phyloP scores from a whole-genome alignment of 768 basidiomycete species.

The Cystobasidium ongulense region DNA sequence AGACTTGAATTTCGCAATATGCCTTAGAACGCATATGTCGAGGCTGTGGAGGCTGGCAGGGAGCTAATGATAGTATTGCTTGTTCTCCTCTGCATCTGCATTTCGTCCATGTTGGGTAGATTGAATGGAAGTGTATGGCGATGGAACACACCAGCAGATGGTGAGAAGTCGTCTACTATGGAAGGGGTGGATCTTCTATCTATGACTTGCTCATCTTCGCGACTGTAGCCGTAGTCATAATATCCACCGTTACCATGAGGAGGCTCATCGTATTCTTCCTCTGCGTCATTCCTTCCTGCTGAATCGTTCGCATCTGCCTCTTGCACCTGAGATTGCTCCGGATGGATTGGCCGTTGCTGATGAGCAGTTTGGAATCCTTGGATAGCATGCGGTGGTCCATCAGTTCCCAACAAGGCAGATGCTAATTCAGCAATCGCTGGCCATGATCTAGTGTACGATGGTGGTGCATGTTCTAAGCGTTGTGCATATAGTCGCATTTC shows the following conservation, averaged over 20 bases:
- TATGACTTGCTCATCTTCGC: constrained; percentile 4
- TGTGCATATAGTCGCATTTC: not conserved
- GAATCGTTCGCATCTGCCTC: not conserved
- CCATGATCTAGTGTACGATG: not conserved
- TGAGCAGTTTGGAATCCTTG: not conserved
- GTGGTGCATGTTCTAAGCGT: not conserved
- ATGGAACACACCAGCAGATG: constrained; percentile 23
- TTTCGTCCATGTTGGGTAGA: constrained; percentile 11
- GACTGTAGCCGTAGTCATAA: not conserved
- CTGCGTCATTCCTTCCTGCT: not conserved
- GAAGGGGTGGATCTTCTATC: constrained; percentile 18
- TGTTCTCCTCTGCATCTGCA: constrained; percentile 14
- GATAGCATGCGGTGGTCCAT: not conserved
- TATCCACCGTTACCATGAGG: constrained; percentile 8
- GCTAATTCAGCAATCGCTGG: not conserved
- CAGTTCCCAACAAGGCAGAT: not conserved
- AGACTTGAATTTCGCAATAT: too few species aligned
- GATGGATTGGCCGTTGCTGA: not conserved
- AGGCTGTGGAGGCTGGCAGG: not conserved
- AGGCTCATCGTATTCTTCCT: not conserved
- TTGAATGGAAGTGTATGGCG: constrained; percentile 23
- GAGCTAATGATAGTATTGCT: not conserved
- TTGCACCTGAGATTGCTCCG: not conserved
- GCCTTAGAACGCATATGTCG: not conserved
- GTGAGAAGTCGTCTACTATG: constrained; percentile 10